These are phyloP conservation scores for Phaeodactylum tricornutum DNA, from an alignment of 108 stramenopile genomes.

Conservation along the genomic window DNA sequence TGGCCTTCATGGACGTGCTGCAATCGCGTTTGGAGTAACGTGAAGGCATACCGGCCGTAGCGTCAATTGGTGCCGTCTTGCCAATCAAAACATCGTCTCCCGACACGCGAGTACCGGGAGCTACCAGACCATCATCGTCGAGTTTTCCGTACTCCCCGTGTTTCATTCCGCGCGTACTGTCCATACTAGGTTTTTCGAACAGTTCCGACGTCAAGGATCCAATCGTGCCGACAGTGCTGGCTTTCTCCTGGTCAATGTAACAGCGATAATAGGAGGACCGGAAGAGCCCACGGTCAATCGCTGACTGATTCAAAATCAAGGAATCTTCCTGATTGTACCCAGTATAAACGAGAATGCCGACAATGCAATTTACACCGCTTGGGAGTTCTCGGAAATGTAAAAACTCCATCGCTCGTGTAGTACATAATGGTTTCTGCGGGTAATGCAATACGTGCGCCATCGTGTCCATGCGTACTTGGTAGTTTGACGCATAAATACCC, in stretches of 20 bases:
- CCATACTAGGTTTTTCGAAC: constrained; percentile 85
- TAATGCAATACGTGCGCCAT: constrained; percentile 99
- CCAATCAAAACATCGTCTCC: constrained; percentile 96
- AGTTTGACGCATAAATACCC: constrained; percentile 96
- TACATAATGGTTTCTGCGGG: constrained; percentile 97
- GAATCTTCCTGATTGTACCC: constrained; percentile 99
- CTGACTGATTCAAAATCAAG: constrained; percentile 96
- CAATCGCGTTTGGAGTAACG: constrained; percentile 91
- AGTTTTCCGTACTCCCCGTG: constrained; percentile 96
- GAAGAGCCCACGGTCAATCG: constrained; percentile 97
- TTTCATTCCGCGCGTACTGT: constrained; percentile 80
- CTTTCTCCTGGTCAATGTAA: constrained; percentile 89
- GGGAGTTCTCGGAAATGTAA: constrained; percentile 97
- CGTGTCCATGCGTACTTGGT: constrained; percentile 98
- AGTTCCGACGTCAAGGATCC: constrained; percentile 77
- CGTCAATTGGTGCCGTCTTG: constrained; percentile 87
- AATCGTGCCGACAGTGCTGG: constrained; percentile 60
- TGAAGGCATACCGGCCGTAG: constrained; percentile 57
- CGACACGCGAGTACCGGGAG: constrained; percentile 92
- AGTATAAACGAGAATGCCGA: constrained; percentile 97
- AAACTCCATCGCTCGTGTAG: constrained; percentile 97
- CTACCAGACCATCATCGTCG: constrained; percentile 95
- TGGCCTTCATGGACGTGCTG: constrained; percentile 93
- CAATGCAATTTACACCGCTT: constrained; percentile 94
- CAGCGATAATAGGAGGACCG: constrained; percentile 93